Evolutionary conservation across 78 protist species (phyloP), one percentile per base, ranked within the genome.

Genomic region (Fonticula alba): DNA sequence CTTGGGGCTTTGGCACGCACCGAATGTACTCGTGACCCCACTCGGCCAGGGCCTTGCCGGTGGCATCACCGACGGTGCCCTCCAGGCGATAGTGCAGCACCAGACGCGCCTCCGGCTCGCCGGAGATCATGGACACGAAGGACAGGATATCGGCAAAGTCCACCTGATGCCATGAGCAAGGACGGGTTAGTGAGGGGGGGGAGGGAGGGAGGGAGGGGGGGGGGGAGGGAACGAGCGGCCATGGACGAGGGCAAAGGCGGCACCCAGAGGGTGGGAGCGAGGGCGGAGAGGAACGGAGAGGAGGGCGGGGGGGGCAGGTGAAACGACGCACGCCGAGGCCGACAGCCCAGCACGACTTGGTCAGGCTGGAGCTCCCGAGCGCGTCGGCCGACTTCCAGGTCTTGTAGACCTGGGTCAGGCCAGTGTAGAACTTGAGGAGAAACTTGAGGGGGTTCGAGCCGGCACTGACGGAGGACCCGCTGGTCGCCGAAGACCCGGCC

Each of bases 371-470:
- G 81, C 80, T 81, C 49, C 36, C 10, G 33, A 5, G 65, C 1
- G 61, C 55, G 26, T 64, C 41, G 38, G 68, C n/a, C n/a, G n/a
- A n/a, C n/a, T n/a, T 2, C 24, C 55, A 24, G 27, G 0, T 61
- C 26, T 20, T 71, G 67, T 52, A 71, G 20, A 38, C 19, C 2
- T 41, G 78, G 6, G 62, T 70, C 24, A 92, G 65, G 2, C 65
- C 32, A 15, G 15, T 36, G 64, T 76, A 88, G 76, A 88, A 95
- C 24, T 80, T 71, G 14, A 88, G 72, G 27, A 92, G 53, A 66
- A 91, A 94, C 78, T 94, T 94, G 77, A 94, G 82, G 14, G 98
- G 97, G 78, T 91, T 91, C 54, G 98, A 97, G 13, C 89, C 95
- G 11, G 93, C 80, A 2, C 96, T 91, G 91, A 94, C 87, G 35